A percentile compares a stretch with the other conserved stretches of the same genome.
Evolutionary conservation across 2,329 filamentous ascomycete species (phyloP).

Genomic region (Fusarium palustre): DNA sequence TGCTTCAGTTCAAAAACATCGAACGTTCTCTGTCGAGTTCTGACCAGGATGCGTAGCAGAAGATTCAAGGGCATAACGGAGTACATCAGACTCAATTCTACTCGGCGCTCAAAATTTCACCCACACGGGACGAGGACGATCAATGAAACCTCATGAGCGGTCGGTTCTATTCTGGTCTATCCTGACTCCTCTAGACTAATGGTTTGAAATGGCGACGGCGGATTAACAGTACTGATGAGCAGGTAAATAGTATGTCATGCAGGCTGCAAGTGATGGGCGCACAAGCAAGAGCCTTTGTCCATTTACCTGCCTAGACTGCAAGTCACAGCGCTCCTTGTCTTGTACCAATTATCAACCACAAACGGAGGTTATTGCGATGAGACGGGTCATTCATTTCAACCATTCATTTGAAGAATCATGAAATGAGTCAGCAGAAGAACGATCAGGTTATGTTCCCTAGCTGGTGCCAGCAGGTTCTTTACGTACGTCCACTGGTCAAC

Average conservation of each 20-base stretch:
- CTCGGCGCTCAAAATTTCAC: slow-evolving; percentile 8
- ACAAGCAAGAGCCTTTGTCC: slow-evolving; percentile 17
- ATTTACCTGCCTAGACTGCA: background rate
- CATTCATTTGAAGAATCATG: background rate
- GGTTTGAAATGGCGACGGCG: background rate
- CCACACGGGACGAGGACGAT: slow-evolving; percentile 9
- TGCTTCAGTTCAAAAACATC: background rate
- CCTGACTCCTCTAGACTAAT: background rate
- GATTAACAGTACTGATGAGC: background rate
- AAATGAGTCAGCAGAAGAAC: background rate
- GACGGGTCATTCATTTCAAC: slow-evolving; percentile 1
- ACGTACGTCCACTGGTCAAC: background rate
- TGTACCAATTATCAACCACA: background rate
- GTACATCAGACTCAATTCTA: background rate
- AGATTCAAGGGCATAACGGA: background rate
- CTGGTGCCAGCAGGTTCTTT: slow-evolving; percentile 14
- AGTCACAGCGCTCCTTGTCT: slow-evolving; percentile 13
- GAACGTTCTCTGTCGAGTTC: slow-evolving; percentile 6
- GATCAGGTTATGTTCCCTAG: background rate
- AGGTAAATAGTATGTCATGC: slow-evolving; percentile 10
- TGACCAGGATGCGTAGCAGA: slow-evolving; percentile 13
- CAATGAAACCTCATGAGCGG: slow-evolving; percentile 7
- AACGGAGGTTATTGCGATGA: background rate
- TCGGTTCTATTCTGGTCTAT: background rate
- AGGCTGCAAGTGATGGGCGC: slow-evolving; percentile 27